These are phyloP conservation scores for Lentinula boryana DNA, from an alignment of 768 basidiomycete genomes.

Conservation along the genomic window DNA sequence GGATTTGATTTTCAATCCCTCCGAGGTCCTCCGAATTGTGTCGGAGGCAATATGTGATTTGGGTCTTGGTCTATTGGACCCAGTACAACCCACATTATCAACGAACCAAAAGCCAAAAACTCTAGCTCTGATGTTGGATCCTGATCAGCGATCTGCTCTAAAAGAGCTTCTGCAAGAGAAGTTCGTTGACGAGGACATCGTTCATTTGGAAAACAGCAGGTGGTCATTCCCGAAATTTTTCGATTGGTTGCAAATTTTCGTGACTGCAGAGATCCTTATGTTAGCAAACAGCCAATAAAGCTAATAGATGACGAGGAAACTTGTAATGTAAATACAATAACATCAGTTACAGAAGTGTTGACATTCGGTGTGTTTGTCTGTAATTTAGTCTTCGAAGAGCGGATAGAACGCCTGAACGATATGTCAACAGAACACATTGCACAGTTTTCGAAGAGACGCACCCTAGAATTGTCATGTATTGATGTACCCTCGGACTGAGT, in stretches of 20 bases:
- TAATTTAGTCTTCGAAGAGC: constrained; percentile 42
- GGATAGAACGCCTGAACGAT: constrained; percentile 37
- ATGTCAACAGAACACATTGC: not conserved
- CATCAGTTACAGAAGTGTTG: too few relatives aligned
- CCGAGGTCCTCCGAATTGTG: not conserved
- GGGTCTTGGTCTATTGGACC: not conserved
- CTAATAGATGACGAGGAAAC: too few relatives aligned
- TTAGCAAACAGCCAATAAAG: not conserved
- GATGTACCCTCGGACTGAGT: not conserved
- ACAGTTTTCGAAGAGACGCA: not conserved
- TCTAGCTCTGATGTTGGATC: not conserved
- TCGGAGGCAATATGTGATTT: not conserved
- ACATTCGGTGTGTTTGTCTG: too few relatives aligned
- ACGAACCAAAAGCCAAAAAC: not conserved
- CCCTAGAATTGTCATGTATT: not conserved
- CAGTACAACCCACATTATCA: not conserved
- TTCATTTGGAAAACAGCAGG: not conserved
- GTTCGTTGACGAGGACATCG: not conserved
- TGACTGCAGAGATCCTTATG: not conserved
- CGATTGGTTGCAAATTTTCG: not conserved
- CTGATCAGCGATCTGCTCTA: not conserved
- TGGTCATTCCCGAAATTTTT: not conserved
- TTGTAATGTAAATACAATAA: too few relatives aligned
- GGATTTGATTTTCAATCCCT: not conserved
- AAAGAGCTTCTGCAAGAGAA: not conserved